Evolutionary conservation across 1,284 basidiomycete genomes (phyloP), one percentile per base, ranked within the genome.

Genomic region (Trichosporon inkin): DNA sequence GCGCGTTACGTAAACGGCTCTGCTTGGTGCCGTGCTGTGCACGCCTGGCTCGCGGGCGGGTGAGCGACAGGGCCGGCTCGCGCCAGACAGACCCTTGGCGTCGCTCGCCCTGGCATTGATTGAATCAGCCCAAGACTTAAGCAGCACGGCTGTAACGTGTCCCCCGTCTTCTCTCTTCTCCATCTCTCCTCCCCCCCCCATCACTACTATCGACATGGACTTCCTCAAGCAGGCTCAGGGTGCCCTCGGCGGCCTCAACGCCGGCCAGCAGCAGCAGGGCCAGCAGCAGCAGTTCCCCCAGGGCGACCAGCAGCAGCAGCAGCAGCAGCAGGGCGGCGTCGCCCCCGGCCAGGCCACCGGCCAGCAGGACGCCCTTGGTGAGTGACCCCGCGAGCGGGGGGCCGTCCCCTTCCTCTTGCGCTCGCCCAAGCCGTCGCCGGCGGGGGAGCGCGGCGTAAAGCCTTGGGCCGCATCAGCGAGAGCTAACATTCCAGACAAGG

Each of bases 311-410:
- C 38, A 40, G 38, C 38, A 40, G 38, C 41, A 47, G 41, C 41
- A 47, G 41, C 34, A 24, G 34, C 19, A 22, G 32, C 34, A 34
- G 49, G 17, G 17, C 17, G 49, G 49, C 32, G 49, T 24, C 20
- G 44, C 17, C 44, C 20, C 28, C 32, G 55, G 57, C 57, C 38
- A 54, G 37, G 57, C 58, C 22, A 66, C 67, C 14, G 69, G 71
- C 34, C 70, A 78, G 64, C 73, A 75, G 67, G 76, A 78, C 56
- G 70, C 69, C 52, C 70, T 80, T 55, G 78, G 78, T 76, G 65
- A 32, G 53, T 58, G 5, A n/a, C 19, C 37, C 14, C 17, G 10
- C 16, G 22, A 24, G 20, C 41, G 22, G 16, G 22, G 8, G 36
- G 10, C 28, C 8, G 8, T 11, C 24, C 47, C 17, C n/a, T n/a